Evolutionary conservation across 1,284 basidiomycete species (phyloP).

Genomic region (Lentinus polychrous): DNA sequence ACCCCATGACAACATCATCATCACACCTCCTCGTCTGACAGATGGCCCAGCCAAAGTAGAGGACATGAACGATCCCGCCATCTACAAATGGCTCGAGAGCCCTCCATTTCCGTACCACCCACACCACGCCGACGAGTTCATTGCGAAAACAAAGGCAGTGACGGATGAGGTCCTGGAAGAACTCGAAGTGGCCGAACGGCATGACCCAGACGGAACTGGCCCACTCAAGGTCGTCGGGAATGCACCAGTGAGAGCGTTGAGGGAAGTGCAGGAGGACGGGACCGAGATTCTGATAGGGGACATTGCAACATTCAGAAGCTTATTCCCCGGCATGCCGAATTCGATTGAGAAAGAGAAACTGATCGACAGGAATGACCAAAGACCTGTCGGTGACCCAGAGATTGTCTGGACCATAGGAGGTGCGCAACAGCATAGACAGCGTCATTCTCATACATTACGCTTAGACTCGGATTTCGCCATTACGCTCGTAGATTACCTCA

Average conservation of each 20-base stretch:
- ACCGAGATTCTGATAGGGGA: slow-evolving; percentile 41
- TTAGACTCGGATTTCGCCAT: not conserved
- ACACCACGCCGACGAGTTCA: slow-evolving; percentile 33
- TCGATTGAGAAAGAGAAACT: slow-evolving; percentile 26
- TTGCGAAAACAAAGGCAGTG: slow-evolving; percentile 15
- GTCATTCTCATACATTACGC: not conserved
- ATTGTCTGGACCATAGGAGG: slow-evolving; percentile 51
- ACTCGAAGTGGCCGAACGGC: slow-evolving; percentile 23
- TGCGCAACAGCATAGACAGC: no score
- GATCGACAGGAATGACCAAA: slow-evolving; percentile 30
- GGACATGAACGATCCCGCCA: slow-evolving; percentile 43
- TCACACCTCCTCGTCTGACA: slow-evolving; percentile 47
- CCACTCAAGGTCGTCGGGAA: slow-evolving; percentile 26
- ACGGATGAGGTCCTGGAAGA: slow-evolving; percentile 31
- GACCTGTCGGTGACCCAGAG: slow-evolving; percentile 35
- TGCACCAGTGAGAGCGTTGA: slow-evolving; percentile 38
- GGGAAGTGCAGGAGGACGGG: slow-evolving; percentile 43
- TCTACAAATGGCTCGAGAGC: slow-evolving; percentile 38
- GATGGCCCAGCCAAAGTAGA: slow-evolving; percentile 32
- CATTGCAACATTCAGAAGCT: slow-evolving; percentile 30
- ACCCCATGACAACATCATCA: slow-evolving; percentile 45
- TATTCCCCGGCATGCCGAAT: slow-evolving; percentile 27
- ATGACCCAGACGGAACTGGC: slow-evolving; percentile 15
- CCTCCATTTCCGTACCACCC: slow-evolving; percentile 47
- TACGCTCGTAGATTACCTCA: slow-evolving; percentile 41